Percentiles rank a stretch among this genome's conserved stretches.
phyloP scores from a whole-genome alignment of 768 basidiomycete species.

The Exsudoporus frostii region DNA sequence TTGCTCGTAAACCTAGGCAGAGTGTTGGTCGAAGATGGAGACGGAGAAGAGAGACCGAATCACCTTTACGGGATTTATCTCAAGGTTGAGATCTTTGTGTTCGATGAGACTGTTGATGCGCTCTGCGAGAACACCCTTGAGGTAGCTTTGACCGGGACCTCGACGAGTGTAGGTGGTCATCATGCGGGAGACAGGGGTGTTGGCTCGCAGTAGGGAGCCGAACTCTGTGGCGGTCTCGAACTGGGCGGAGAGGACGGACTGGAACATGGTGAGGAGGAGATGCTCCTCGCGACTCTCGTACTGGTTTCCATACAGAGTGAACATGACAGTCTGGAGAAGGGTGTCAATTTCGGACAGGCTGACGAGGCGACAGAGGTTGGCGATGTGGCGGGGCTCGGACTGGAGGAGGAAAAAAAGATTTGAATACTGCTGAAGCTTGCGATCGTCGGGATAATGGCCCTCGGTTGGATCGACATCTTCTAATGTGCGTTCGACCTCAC shows the following conservation, averaged over 20 bases:
- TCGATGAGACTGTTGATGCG: constrained; percentile 98
- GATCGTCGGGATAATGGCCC: constrained; percentile 91
- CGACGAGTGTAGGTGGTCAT: constrained; percentile 99
- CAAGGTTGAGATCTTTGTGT: constrained; percentile 98
- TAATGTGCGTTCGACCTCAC: constrained; percentile 90
- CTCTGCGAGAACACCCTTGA: constrained; percentile 96
- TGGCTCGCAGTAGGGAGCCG: constrained; percentile 95
- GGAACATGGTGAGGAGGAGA: constrained; percentile 97
- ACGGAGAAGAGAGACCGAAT: constrained; percentile 1
- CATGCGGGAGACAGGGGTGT: constrained; percentile 99
- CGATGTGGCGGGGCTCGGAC: constrained; percentile 96
- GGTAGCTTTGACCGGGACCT: constrained; percentile 96
- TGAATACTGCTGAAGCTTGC: constrained; percentile 91
- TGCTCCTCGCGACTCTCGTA: constrained; percentile 99
- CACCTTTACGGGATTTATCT: constrained; percentile 98
- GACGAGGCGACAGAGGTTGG: constrained; percentile 93
- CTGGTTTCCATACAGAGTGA: constrained; percentile 98
- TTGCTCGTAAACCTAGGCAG: constrained; percentile 91
- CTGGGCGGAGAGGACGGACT: constrained; percentile 96
- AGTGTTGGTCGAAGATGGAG: not conserved
- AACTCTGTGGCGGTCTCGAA: constrained; percentile 99
- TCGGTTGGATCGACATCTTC: constrained; percentile 95
- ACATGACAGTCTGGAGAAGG: constrained; percentile 99
- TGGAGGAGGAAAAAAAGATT: constrained; percentile 99
- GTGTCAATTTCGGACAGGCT: constrained; percentile 97